phyloP scores from a whole-genome alignment of 2,329 filamentous ascomycete species.

The Fusarium redolens region DNA sequence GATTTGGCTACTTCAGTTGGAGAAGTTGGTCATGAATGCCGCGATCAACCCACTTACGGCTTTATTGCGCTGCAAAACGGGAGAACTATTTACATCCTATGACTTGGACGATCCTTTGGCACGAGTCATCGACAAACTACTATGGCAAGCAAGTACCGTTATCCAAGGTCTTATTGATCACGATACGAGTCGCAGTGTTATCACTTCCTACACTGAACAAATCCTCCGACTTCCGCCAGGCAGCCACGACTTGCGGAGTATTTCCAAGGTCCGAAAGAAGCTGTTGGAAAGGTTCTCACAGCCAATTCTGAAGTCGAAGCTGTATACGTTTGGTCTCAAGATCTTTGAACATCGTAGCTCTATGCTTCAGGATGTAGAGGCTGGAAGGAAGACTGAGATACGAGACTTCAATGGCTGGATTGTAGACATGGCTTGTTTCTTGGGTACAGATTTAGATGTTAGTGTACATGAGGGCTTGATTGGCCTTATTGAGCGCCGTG shows the following conservation, averaged over 20 bases:
- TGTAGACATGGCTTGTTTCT: conserved; percentile 1
- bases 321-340: conserved; percentile 7
- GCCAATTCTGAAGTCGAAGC: not conserved
- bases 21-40: conserved; percentile 12
- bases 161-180: conserved; percentile 6
- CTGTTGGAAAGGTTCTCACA: not conserved
- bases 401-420: conserved; percentile 9
- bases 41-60: conserved; percentile 10
- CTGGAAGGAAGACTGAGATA: not conserved
- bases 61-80: conserved; percentile 1
- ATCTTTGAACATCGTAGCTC: conserved; percentile 11
- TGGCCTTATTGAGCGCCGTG: not conserved
- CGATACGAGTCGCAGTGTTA: not conserved
- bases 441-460: not conserved
- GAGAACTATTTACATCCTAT: not conserved
- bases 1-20: conserved; percentile 1
- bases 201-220: not conserved
- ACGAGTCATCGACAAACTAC: not conserved
- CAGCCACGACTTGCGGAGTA: not conserved
- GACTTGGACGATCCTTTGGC: not conserved
- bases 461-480: not conserved
- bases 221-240: not conserved
- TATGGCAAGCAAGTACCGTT: not conserved
- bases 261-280: not conserved
- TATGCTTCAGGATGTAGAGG: conserved; percentile 3